phyloP scores from a whole-genome alignment of 2,329 filamentous ascomycete species.

The Aspergillus floridensis region DNA sequence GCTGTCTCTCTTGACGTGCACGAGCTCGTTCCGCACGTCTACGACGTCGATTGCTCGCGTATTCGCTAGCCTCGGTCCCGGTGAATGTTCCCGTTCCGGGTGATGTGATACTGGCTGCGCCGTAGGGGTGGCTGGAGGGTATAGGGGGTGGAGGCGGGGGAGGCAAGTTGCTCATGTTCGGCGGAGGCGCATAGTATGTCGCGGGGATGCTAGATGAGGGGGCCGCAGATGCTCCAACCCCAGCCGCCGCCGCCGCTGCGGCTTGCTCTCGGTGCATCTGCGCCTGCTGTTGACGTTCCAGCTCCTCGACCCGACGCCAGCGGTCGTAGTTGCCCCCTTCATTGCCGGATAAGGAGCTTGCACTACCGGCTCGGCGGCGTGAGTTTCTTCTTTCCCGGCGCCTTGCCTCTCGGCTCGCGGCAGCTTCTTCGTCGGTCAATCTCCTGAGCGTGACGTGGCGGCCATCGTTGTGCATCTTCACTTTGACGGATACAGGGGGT shows the following conservation, averaged over 20 bases:
- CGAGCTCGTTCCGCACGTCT: constrained; percentile 53
- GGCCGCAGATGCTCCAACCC: constrained; percentile 21
- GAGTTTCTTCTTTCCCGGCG: constrained; percentile 45
- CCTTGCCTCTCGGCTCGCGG: constrained; percentile 56
- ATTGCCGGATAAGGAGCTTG: constrained; percentile 42
- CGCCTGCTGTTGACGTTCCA: constrained; percentile 48
- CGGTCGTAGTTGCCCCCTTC: constrained; percentile 39
- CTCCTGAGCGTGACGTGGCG: constrained; percentile 62
- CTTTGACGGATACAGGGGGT: constrained; percentile 62
- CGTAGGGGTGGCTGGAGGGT: constrained; percentile 42
- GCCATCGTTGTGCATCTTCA: constrained; percentile 64
- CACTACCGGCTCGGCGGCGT: constrained; percentile 41
- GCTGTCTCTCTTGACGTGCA: constrained; percentile 45
- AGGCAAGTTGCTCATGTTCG: constrained; percentile 23
- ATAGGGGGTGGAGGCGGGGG: constrained; percentile 37
- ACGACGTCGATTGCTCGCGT: constrained; percentile 54
- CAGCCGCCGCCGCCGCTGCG: constrained; percentile 26
- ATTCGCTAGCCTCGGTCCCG: constrained; percentile 51
- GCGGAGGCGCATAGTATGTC: constrained; percentile 26
- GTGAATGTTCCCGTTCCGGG: constrained; percentile 45
- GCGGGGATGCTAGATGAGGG: constrained; percentile 27
- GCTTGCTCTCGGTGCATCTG: constrained; percentile 41
- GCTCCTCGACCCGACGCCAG: constrained; percentile 50
- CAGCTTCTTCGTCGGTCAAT: constrained; percentile 61
- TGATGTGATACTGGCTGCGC: constrained; percentile 41